phyloP scores from a whole-genome alignment of 306 rosid species.

The Hippophae tibetana region DNA sequence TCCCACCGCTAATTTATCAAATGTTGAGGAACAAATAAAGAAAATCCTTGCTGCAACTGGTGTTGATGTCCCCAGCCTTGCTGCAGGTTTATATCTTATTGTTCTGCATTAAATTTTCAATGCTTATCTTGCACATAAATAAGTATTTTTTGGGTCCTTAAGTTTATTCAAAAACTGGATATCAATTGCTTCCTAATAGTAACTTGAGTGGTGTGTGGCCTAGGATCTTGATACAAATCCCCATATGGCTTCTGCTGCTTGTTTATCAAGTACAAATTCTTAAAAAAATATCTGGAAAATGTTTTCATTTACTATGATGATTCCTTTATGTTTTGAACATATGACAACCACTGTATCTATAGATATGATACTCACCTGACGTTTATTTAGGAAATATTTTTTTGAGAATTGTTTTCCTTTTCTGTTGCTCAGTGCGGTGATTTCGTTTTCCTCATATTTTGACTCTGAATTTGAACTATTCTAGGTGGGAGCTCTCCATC shows the following conservation, averaged over 20 bases:
- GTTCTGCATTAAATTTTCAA: conserved; percentile 7
- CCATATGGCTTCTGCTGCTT: too few species aligned
- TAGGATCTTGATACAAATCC: too few species aligned
- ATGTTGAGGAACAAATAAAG: conserved; percentile 84
- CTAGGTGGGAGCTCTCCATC: conserved; percentile 78
- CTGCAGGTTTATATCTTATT: conserved; percentile 47
- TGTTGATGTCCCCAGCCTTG: conserved; percentile 86
- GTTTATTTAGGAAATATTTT: too few species aligned
- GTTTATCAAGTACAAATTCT: too few species aligned
- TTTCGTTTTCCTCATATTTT: neutral
- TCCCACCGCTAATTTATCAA: conserved; percentile 74
- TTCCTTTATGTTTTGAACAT: too few species aligned
- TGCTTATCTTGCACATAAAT: neutral
- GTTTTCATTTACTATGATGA: too few species aligned
- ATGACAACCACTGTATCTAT: too few species aligned
- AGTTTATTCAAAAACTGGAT: too few species aligned
- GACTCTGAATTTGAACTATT: neutral
- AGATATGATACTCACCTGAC: too few species aligned
- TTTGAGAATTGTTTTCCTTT: neutral
- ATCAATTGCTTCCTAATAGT: neutral
- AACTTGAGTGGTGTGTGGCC: too few species aligned
- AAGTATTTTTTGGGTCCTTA: neutral
- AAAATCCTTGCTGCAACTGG: conserved; percentile 93
- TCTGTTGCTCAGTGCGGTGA: neutral
- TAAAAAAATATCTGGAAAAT: too few species aligned